Evolutionary conservation across 176 grass and related monocot genomes (phyloP).

Genomic region (Musa beccarii): DNA sequence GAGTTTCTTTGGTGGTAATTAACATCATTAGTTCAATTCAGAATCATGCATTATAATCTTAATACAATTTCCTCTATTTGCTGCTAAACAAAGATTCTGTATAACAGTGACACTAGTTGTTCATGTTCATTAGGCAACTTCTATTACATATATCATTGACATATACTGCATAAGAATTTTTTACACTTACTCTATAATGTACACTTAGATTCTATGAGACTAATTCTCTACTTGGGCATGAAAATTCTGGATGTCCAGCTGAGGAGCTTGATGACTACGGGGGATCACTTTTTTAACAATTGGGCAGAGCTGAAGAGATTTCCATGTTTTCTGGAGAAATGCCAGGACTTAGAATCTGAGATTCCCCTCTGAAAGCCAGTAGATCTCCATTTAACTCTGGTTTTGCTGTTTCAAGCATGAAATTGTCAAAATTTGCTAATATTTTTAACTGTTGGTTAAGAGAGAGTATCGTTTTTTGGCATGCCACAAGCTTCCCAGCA

Average conservation of each 20-base stretch:
- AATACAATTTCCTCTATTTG: neutral
- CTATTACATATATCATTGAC: neutral
- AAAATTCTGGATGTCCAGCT: neutral
- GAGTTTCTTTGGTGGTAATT: neutral
- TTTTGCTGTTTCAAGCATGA: conserved; percentile 31
- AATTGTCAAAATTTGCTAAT: conserved; percentile 52
- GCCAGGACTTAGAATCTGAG: neutral
- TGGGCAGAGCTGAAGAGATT: neutral
- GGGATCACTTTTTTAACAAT: neutral
- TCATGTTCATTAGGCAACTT: neutral
- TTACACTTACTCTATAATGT: neutral
- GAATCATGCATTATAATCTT: neutral
- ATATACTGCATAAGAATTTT: neutral
- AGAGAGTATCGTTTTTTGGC: conserved; percentile 85
- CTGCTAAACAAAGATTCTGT: neutral
- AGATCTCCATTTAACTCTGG: neutral
- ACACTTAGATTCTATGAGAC: neutral
- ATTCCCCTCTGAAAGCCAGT: conserved; percentile 12
- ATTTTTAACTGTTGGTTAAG: conserved; percentile 60
- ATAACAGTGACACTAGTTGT: neutral
- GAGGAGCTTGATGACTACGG: neutral
- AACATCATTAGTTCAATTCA: neutral
- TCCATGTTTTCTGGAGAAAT: neutral
- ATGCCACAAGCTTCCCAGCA: conserved; percentile 67
- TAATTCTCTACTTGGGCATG: neutral